These are phyloP conservation scores for Psilocybe sp. DNA, from an alignment of 768 basidiomycete genomes.

Conservation along the genomic window DNA sequence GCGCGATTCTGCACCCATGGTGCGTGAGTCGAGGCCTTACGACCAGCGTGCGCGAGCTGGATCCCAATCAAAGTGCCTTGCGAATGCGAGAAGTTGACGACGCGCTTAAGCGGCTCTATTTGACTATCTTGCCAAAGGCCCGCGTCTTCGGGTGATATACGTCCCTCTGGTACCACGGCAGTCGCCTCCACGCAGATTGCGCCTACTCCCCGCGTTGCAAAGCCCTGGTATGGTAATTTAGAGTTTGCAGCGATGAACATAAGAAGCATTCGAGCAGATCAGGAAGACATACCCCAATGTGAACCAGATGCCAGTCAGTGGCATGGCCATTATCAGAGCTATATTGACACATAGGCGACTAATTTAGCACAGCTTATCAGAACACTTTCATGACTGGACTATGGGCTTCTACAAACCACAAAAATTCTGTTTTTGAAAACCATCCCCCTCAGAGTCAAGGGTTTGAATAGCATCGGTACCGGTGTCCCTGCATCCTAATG, in stretches of 20 bases:
- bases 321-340: conserved; percentile 70
- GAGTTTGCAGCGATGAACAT: background rate
- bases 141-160: conserved; percentile 76
- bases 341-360: conserved; percentile 86
- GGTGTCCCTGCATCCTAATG: conserved; percentile 50
- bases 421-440: conserved; percentile 77
- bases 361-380: background rate
- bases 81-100: conserved; percentile 71
- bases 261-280: conserved; percentile 1
- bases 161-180: conserved; percentile 68
- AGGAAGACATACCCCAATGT: conserved; percentile 57
- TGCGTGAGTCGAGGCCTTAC: conserved; percentile 68
- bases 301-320: conserved; percentile 83
- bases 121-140: conserved; percentile 79
- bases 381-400: background rate
- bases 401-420: conserved; percentile 39
- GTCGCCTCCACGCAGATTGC: conserved; percentile 75
- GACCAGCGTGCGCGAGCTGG: conserved; percentile 73
- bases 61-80: conserved; percentile 73
- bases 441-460: conserved; percentile 56
- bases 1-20: conserved; percentile 57
- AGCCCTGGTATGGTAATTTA: conserved; percentile 33
- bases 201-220: conserved; percentile 70
- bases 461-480: conserved; percentile 60
- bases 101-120: conserved; percentile 62